Conservation (phyloP, 805 yeast species). For the Tetrapisispora pingtungensis region DNA sequence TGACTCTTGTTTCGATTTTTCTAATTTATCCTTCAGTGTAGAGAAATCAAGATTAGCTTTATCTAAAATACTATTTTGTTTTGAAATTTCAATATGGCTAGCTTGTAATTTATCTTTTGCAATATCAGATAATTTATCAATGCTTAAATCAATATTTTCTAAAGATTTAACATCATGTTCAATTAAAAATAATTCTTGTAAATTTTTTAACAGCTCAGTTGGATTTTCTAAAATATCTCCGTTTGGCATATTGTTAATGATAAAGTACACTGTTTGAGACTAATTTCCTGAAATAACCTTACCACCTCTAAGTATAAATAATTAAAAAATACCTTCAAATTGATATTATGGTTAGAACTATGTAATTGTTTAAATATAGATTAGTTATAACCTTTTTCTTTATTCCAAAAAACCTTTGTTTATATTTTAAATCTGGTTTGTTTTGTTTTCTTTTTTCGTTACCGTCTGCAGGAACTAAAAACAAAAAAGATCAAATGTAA, state of each 20-base stretch:
- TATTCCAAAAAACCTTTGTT: no score
- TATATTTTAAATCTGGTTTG: background rate
- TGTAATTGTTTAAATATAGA: no score
- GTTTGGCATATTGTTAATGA: background rate
- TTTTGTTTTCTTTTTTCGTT: background rate
- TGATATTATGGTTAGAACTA: no score
- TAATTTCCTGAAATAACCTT: no score
- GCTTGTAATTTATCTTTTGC: conserved; percentile 5
- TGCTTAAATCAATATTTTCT: conserved; percentile 9
- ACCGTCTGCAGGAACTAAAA: no score
- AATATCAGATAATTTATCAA: conserved; percentile 7
- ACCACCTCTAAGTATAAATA: no score
- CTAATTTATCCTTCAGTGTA: conserved; percentile 7
- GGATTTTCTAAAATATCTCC: conserved; percentile 12
- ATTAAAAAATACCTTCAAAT: no score
- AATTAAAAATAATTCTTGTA: conserved; percentile 21
- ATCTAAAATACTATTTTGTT: conserved; percentile 7
- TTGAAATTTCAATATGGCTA: conserved; percentile 6
- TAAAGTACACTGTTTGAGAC: no score
- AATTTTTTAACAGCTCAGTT: conserved; percentile 15
- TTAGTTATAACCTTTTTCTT: no score
- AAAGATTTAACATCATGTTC: conserved; percentile 16
- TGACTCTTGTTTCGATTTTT: conserved; percentile 10
- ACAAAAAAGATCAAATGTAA: no score
- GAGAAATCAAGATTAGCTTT: conserved; percentile 5